Base-by-base conservation (phyloP, 257 asterid species). In the Penstemon newberryi region DNA sequence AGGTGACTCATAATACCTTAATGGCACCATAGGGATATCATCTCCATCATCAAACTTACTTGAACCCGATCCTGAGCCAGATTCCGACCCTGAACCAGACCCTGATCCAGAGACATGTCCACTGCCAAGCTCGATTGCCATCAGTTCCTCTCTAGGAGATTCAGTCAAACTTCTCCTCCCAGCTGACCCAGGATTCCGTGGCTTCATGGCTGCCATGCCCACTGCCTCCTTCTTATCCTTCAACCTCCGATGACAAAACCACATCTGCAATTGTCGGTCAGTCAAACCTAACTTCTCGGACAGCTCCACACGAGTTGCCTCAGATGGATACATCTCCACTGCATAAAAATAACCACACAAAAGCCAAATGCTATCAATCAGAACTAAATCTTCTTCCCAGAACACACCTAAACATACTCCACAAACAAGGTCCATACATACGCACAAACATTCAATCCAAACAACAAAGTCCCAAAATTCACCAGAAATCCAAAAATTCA, bases 161-260 rank as follows among this genome's bases (percentile, higher is more conserved):
- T 82, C 88, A 6, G 76, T 36, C 77, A 77, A 49, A 56, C 78
- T 82, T 82, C 72, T 86, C 78, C 70, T 88, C 46, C 80, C 95
- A 66, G 55, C 69, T 59, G 82, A 56, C 52, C 55, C 80, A 58
- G 86, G 58, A 42, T 80, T 57, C 12, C 75, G 86, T 57, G 88
- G 87, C 81, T 89, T 94, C 78, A 70, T 72, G 53, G 87, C 78
- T 63, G 86, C 69, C 81, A 66, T 75, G 57, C 89, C 89, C 57
- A 80, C 84, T 9, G 88, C 80, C 74, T 91, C 98, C 77, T 91
- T 94, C 84, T 94, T 94, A 70, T 89, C 98, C 83, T 94, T 94
- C 82, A 94, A 82, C 73, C 99, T 82, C 83, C 98, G 77, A 41
- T 94, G 99, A 71, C 99, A 94, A 76, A 94, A 94, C 99, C 99